Conservation (phyloP, 345 rosid species). For the Corymbia maculata region DNA sequence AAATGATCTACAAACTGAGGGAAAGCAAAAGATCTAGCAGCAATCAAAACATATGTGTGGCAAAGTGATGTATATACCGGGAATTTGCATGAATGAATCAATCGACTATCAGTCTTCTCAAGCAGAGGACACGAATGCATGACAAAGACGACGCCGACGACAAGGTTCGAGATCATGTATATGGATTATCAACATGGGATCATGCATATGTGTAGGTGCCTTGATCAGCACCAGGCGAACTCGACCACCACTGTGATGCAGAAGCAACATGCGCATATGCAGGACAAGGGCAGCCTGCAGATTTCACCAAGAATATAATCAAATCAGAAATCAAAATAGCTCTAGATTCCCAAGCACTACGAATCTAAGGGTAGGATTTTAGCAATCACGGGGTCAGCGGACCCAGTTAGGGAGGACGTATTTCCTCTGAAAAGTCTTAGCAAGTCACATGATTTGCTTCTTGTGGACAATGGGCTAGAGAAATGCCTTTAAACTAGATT, state of each 20-base stretch:
- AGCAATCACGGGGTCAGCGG: too few relatives aligned
- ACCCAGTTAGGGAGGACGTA: too few relatives aligned
- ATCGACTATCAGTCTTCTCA: not conserved
- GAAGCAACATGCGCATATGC: constrained; percentile 56
- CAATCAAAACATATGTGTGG: not conserved
- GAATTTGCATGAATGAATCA: not conserved
- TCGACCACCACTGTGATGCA: constrained; percentile 49
- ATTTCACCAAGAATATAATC: not conserved
- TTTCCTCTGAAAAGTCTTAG: too few relatives aligned
- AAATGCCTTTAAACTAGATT: too few relatives aligned
- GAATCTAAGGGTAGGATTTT: not conserved
- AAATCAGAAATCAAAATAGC: not conserved
- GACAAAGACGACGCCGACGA: not conserved
- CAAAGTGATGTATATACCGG: not conserved
- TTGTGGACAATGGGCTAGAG: too few relatives aligned
- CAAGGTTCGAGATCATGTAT: not conserved
- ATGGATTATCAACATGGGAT: constrained; percentile 37
- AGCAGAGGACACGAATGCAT: not conserved
- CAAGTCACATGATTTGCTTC: too few relatives aligned
- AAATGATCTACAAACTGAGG: not conserved
- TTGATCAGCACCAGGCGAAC: constrained; percentile 53
- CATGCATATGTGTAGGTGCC: constrained; percentile 50
- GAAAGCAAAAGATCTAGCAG: not conserved
- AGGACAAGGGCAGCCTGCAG: constrained; percentile 40
- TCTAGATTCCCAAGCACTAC: not conserved